phyloP scores from a whole-genome alignment of 345 rosid genomes.

The Lepidium aucheri region DNA sequence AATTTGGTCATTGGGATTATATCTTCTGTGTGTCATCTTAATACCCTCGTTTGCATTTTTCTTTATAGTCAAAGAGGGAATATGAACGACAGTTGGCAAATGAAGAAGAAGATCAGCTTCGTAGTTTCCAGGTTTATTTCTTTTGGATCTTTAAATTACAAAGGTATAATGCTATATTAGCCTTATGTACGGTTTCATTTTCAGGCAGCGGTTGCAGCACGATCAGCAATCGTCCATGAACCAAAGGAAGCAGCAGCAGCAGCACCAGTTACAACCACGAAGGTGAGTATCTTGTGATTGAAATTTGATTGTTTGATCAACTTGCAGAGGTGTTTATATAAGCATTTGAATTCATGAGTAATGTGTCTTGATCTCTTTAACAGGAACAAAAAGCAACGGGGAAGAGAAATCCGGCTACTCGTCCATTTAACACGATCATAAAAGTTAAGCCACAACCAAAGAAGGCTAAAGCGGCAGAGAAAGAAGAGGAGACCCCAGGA shows the following conservation, averaged over 20 bases:
- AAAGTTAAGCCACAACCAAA: constrained; percentile 77
- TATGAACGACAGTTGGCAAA: constrained; percentile 65
- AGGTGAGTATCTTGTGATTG: constrained; percentile 35
- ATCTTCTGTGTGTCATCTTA: neutral
- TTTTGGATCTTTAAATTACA: neutral
- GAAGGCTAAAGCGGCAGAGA: constrained; percentile 49
- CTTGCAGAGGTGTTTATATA: neutral
- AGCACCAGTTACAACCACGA: constrained; percentile 23
- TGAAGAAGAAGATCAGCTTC: constrained; percentile 65
- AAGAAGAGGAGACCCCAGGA: constrained; percentile 23
- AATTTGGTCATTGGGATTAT: neutral
- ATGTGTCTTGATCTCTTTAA: constrained; percentile 27
- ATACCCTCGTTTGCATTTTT: neutral
- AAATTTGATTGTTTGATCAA: neutral
- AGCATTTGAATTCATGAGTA: neutral
- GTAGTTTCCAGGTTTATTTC: constrained; percentile 66
- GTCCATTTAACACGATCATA: constrained; percentile 47
- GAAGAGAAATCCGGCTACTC: constrained; percentile 54
- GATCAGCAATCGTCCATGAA: constrained; percentile 44
- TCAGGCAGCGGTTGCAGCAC: constrained; percentile 90
- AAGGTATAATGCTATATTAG: neutral
- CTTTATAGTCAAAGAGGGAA: constrained; percentile 60
- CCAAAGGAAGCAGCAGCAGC: constrained; percentile 41
- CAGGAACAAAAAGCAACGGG: constrained; percentile 49
- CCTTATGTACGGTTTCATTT: neutral